These are phyloP conservation scores for Leccinellum luteum DNA, from an alignment of 768 basidiomycete genomes.

Conservation along the genomic window DNA sequence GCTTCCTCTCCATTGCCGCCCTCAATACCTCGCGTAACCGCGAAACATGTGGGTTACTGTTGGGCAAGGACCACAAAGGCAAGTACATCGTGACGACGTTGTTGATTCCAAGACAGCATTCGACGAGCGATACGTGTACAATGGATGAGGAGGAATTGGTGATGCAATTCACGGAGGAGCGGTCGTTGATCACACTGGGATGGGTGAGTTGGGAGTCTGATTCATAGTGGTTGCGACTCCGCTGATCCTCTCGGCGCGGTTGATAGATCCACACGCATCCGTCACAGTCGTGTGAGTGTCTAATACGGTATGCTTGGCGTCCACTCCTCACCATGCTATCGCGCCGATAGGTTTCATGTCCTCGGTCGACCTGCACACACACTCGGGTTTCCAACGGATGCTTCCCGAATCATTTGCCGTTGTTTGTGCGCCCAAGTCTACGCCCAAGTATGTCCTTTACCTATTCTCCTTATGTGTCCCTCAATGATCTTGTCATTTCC, in stretches of 20 bases:
- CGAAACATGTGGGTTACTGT: constrained; percentile 84
- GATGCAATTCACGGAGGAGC: constrained; percentile 78
- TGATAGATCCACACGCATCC: constrained; percentile 89
- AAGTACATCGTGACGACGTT: constrained; percentile 76
- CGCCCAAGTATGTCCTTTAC: constrained; percentile 56
- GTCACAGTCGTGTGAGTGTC: constrained; percentile 71
- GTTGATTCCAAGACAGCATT: constrained; percentile 84
- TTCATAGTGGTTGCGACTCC: neutral
- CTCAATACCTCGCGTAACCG: constrained; percentile 74
- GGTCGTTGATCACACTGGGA: constrained; percentile 81
- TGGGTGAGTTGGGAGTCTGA: constrained; percentile 60
- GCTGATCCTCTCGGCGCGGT: neutral
- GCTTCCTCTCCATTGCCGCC: constrained; percentile 74
- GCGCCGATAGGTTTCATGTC: constrained; percentile 79
- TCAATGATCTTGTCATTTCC: neutral
- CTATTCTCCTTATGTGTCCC: neutral
- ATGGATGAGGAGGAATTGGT: constrained; percentile 91
- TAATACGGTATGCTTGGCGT: neutral
- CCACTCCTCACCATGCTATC: neutral
- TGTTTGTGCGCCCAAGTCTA: constrained; percentile 81
- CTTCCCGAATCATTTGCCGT: constrained; percentile 91
- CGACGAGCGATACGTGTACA: constrained; percentile 88
- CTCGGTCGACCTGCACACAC: constrained; percentile 89
- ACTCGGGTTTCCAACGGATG: constrained; percentile 86
- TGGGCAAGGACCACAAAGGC: constrained; percentile 63